Base-by-base conservation (phyloP, 352 stramenopile species). In the Phytophthora constricta region DNA sequence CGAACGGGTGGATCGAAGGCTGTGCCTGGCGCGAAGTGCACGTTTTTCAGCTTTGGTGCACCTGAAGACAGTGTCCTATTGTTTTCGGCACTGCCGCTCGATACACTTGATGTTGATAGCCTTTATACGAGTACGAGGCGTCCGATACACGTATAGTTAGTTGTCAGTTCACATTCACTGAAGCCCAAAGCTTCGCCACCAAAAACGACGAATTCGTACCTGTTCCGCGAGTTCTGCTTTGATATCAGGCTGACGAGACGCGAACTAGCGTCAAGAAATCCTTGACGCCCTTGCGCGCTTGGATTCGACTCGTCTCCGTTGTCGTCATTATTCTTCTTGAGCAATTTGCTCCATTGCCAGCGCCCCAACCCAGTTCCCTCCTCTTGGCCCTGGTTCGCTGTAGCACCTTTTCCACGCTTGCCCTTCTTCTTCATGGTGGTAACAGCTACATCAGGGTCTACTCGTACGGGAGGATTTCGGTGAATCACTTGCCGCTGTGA, bases 401-500 rank as follows among this genome's bases (percentile, higher is more conserved):
- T 52, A 45, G 53, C 41, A 33, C 72, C 70, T 55, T 83, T 89
- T 39, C 72, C 71, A 4, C 48, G 55, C 31, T 77, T 79, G 16
- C 51, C 72, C n/a, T 70, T 79, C 56, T 76, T 77, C 47, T 53
- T 58, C n/a, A 39, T 39, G 33, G 53, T 52, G 14, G 62, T 71
- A 10, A 57, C 70, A 13, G 37, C 46, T 23, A 63, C 31, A n/a
- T n/a, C n/a, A n/a, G 57, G 52, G 10, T 82, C 75, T 9, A 62
- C 23, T 62, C 71, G 66, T 16, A 86, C 84, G 3, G 84, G 84
- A 23, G 84, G 82, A 50, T 93, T 80, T 3, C 85, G 82, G 55
- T 92, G 81, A 19, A 95, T 82, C 4, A 95, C 86, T 62, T 93
- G 86, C 8, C 84, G 77, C 56, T 95, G 86, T 1, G 86, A 93